These are phyloP conservation scores for Bretziella fagacearum DNA, from an alignment of 2,329 filamentous ascomycete genomes.

Conservation along the genomic window DNA sequence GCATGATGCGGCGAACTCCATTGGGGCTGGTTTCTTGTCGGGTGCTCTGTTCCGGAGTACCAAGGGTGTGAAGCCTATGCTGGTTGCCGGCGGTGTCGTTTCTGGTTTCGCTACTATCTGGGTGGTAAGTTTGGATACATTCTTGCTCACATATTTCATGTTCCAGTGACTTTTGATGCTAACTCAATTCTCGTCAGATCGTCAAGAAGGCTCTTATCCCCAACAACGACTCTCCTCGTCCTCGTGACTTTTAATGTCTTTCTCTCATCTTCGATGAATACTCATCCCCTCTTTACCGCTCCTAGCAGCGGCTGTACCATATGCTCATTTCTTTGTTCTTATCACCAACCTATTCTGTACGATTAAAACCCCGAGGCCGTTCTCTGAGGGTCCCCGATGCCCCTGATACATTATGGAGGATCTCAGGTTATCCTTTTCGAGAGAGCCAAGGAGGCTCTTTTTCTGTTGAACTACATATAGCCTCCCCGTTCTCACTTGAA, in stretches of 20 bases:
- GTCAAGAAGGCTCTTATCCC: constrained; percentile 15
- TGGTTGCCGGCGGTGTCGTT: constrained; percentile 84
- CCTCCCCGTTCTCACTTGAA: background rate
- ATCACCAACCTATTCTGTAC: constrained; percentile 13
- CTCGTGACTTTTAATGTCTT: constrained; percentile 13
- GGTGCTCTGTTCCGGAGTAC: constrained; percentile 97
- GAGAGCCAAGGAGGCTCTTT: background rate
- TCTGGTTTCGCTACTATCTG: constrained; percentile 70
- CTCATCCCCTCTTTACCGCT: constrained; percentile 5
- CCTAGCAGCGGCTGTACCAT: constrained; percentile 13
- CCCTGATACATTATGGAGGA: background rate
- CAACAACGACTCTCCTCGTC: constrained; percentile 11
- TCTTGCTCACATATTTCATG: background rate
- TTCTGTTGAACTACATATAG: background rate
- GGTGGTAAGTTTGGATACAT: constrained; percentile 50
- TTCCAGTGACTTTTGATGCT: too few relatives aligned
- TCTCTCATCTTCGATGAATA: background rate
- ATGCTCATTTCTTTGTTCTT: constrained; percentile 21
- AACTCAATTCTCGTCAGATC: constrained; percentile 13
- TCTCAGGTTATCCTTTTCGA: background rate
- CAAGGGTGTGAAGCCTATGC: constrained; percentile 73
- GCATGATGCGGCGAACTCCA: constrained; percentile 80
- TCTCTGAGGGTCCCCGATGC: background rate
- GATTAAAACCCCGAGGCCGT: constrained; percentile 10
- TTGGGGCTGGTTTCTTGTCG: constrained; percentile 69